Base-by-base conservation (phyloP, 2,329 filamentous ascomycete genomes). In the Coleophoma crateriformis region DNA sequence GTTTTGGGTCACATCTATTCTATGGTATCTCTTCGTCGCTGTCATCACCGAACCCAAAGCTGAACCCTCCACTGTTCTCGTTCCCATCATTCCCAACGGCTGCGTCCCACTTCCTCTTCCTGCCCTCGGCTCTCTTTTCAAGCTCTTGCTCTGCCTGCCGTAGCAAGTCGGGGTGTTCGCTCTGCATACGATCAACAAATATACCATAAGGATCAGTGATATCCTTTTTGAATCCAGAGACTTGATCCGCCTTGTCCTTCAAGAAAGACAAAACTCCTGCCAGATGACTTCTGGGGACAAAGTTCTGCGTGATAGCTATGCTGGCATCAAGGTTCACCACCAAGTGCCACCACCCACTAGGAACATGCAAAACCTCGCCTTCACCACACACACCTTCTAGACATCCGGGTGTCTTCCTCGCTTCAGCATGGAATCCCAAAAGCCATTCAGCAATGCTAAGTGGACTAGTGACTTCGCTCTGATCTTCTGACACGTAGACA, bases 371-470 rank as follows among this genome's bases (percentile, higher is more conserved):
- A 14, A 97, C 85, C 67, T 97, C 94, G 2, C 92, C 92, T 39
- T 84, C 81, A 13, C 73, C 69, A 64, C 92, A 97, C 27, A 97
- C 83, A 0, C 90, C 92, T 69, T 97, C 92, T 32, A 87, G 69
- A 61, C 91, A 96, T 11, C 87, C 89, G 0, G 85, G 80, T 2
- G 85, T 82, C 47, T 72, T 75, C 46, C 92, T 81, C 10, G 92
- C 94, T 62, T 91, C 87, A 2, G 79, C 79, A 64, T 97, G 94
- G 67, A 96, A 97, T 27, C 85, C 84, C 13, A 97, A 76, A 7
- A 97, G 78, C 87, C 94, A 97, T 69, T 97, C 92, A n/a, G 91
- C 90, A 59, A 97, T 96, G 68, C 89, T 95, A 11, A 97, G 78
- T 1, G 92, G 94, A 47, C 87, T 90, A 0, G 92, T 97, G 46